A percentile compares a stretch with the other conserved stretches of the same genome.
phyloP scores from a whole-genome alignment of 2,329 filamentous ascomycete species.

The Penicillium sp. region DNA sequence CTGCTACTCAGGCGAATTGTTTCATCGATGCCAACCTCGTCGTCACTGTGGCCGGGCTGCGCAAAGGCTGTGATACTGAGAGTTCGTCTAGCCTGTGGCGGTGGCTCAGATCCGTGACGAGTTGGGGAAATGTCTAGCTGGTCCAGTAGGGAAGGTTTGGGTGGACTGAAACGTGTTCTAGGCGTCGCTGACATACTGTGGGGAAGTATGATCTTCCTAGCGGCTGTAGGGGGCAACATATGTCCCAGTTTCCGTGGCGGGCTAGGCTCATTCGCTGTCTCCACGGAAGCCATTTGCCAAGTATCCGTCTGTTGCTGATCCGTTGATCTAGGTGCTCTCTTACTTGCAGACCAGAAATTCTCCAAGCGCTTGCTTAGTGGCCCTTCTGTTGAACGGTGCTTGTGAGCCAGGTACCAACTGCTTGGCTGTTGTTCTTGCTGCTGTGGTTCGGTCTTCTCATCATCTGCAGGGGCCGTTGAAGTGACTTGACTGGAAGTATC shows the following conservation, averaged over 20 bases:
- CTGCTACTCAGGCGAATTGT: slow-evolving; percentile 25
- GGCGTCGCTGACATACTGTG: slow-evolving; percentile 37
- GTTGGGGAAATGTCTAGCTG: slow-evolving; percentile 40
- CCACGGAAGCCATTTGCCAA: slow-evolving; percentile 13
- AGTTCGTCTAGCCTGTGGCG: slow-evolving; percentile 26
- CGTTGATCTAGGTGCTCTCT: slow-evolving; percentile 24
- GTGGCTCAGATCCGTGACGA: slow-evolving; percentile 30
- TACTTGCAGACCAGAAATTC: slow-evolving; percentile 40
- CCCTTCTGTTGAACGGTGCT: slow-evolving; percentile 29
- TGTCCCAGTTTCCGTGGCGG: slow-evolving; percentile 25
- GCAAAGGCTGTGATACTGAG: slow-evolving; percentile 21
- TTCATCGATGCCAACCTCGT: slow-evolving; percentile 20
- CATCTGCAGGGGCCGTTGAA: slow-evolving; percentile 31
- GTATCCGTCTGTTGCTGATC: slow-evolving; percentile 19
- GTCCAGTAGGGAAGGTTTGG: slow-evolving; percentile 42
- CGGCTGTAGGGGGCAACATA: slow-evolving; percentile 23
- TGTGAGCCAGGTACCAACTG: slow-evolving; percentile 31
- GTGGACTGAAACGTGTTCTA: slow-evolving; percentile 41
- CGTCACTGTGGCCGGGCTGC: slow-evolving; percentile 18
- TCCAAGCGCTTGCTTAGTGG: slow-evolving; percentile 40
- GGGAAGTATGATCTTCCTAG: slow-evolving; percentile 35
- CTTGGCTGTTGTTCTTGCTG: slow-evolving; percentile 9
- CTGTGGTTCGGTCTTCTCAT: slow-evolving; percentile 28
- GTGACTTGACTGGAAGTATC: slow-evolving; percentile 32
- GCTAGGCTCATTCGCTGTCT: slow-evolving; percentile 14